Conservation (phyloP, 352 stramenopile species). For the Pythium scleroteichum region DNA sequence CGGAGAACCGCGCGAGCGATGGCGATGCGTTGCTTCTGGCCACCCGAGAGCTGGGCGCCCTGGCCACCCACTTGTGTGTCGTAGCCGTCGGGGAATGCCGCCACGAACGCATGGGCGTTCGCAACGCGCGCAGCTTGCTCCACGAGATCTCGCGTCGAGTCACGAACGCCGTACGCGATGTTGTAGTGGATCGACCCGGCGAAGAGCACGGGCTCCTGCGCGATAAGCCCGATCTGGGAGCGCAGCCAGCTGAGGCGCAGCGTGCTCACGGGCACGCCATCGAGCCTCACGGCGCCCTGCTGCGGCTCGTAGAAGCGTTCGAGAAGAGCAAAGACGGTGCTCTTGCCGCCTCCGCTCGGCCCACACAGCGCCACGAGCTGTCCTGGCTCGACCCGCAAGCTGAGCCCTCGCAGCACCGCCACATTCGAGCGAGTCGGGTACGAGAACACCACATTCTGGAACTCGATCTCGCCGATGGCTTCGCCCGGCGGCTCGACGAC, state of each 20-base stretch:
- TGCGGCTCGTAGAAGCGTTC: slow-evolving; percentile 75
- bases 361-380: slow-evolving; percentile 57
- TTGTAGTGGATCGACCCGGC: slow-evolving; percentile 64
- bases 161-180: slow-evolving; percentile 52
- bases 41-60: slow-evolving; percentile 74
- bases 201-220: slow-evolving; percentile 57
- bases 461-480: slow-evolving; percentile 42
- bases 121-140: slow-evolving; percentile 82
- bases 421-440: slow-evolving; percentile 69
- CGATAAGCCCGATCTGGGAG: slow-evolving; percentile 58
- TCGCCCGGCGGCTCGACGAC: background rate
- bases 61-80: slow-evolving; percentile 92
- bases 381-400: slow-evolving; percentile 70
- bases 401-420: slow-evolving; percentile 78
- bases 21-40: slow-evolving; percentile 82
- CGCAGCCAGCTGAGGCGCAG: slow-evolving; percentile 65
- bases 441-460: slow-evolving; percentile 69
- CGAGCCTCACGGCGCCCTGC: slow-evolving; percentile 57
- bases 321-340: slow-evolving; percentile 32
- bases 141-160: slow-evolving; percentile 59
- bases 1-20: slow-evolving; percentile 92
- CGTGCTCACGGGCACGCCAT: slow-evolving; percentile 61
- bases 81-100: slow-evolving; percentile 88
- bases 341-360: slow-evolving; percentile 29
- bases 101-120: slow-evolving; percentile 93